These are phyloP conservation scores for Lentinula lateritia DNA, from an alignment of 768 basidiomycete genomes.

Conservation along the genomic window DNA sequence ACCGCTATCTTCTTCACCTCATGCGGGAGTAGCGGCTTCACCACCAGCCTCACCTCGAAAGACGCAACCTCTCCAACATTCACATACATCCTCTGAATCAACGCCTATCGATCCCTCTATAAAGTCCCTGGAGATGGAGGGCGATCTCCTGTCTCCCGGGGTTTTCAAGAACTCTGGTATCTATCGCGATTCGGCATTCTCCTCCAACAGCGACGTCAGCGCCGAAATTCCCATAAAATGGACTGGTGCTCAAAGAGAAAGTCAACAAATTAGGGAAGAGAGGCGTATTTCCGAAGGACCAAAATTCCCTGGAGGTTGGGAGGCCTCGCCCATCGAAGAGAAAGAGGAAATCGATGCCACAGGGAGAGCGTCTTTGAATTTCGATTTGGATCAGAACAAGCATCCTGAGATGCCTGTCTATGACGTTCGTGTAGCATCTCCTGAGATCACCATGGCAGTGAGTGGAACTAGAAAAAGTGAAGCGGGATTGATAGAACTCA, in stretches of 20 bases:
- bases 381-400: slow-evolving; percentile 19
- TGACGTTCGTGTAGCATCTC: slow-evolving; percentile 49
- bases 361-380: slow-evolving; percentile 6
- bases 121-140: background rate
- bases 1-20: background rate
- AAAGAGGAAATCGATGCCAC: slow-evolving; percentile 11
- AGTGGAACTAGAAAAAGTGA: slow-evolving; percentile 54
- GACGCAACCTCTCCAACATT: background rate
- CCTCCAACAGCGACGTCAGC: slow-evolving; percentile 38
- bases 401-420: slow-evolving; percentile 35
- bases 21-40: too few relatives aligned
- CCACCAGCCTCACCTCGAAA: background rate
- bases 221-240: slow-evolving; percentile 57
- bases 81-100: background rate
- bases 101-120: background rate
- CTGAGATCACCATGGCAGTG: slow-evolving; percentile 36
- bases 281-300: slow-evolving; percentile 24
- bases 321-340: slow-evolving; percentile 48
- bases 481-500: slow-evolving; percentile 36
- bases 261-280: slow-evolving; percentile 7
- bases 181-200: slow-evolving; percentile 66
- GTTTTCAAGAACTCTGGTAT: slow-evolving; percentile 39
- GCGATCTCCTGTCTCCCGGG: background rate
- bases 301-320: slow-evolving; percentile 51
- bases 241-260: slow-evolving; percentile 34